Conservation (phyloP, 2,329 filamentous ascomycete species). For the Pseudogymnoascus sp. region DNA sequence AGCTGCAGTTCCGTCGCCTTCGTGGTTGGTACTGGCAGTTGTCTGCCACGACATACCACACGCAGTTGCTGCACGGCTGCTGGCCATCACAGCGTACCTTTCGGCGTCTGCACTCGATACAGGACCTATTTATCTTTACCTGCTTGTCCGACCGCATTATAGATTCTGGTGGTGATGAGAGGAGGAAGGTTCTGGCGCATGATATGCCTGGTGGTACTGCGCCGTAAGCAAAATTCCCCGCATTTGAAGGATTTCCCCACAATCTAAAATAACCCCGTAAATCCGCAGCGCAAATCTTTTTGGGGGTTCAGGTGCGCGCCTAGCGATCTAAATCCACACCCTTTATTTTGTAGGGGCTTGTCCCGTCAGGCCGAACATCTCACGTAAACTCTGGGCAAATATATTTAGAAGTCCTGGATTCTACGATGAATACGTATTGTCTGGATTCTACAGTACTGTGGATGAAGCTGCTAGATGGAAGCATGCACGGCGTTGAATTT, state of each 20-base stretch:
- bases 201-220: neutral
- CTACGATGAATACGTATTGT: neutral
- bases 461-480: neutral
- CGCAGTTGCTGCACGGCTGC: conserved; percentile 7
- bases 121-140: conserved; percentile 10
- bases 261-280: neutral
- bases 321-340: neutral
- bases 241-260: conserved; percentile 5
- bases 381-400: neutral
- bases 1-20: conserved; percentile 7
- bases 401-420: neutral
- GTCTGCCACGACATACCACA: conserved; percentile 8
- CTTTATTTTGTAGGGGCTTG: neutral
- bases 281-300: neutral
- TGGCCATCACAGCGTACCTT: conserved; percentile 10
- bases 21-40: conserved; percentile 7
- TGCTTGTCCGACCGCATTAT: conserved; percentile 8
- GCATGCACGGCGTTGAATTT: neutral
- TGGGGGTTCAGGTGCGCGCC: neutral
- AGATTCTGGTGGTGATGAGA: neutral
- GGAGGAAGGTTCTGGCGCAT: neutral
- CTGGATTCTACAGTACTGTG: neutral
- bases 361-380: neutral
- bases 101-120: conserved; percentile 9
- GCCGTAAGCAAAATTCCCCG: conserved; percentile 1